Evolutionary conservation across 768 basidiomycete genomes (phyloP), one percentile per base, ranked within the genome.

Genomic region (Glaciozyma martinii): DNA sequence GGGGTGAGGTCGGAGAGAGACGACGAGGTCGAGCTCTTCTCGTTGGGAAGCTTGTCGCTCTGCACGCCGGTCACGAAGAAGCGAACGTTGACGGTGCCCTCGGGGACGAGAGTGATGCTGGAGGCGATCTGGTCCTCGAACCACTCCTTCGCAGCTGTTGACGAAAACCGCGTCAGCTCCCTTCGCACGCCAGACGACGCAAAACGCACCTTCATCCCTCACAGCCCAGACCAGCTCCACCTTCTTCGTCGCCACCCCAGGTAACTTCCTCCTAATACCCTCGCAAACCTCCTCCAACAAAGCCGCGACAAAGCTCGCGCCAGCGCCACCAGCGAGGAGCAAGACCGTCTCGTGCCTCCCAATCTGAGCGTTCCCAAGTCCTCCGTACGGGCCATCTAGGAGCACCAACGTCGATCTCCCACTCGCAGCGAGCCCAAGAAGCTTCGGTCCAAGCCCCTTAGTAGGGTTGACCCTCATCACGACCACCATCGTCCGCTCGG

Each of bases 331-430:
- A 5, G 68, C 70, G 44, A 74, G 3, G 10, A 74, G 63, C 25
- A 73, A 10, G 42, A 68, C 52, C 27, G 56, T 29, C 13, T 68
- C 56, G 53, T 73, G 65, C 0, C 61, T 37, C 18, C 60, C 50
- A 47, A 71, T 59, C 46, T 73, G 66, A 40, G 60, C 62, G 42
- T 52, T 47, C 32, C 49, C 46, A 10, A 64, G 50, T 10, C 66
- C 67, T 23, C 72, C 71, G 59, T 73, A 74, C 3, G 73, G 73
- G 0, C 73, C 73, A 40, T 74, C 73, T 27, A 74, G 66, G 13
- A 74, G 64, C 23, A 72, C 70, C 8, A 65, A 66, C 19, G 69
- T 71, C 1, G 68, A 60, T 30, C 25, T 25, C 27, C 30, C 33
- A 21, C 50, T 13, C 25, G 50, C 33, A 7, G 67, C 67, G 52